These are phyloP conservation scores for Pisolithus tinctorius DNA, from an alignment of 768 basidiomycete genomes.

Conservation along the genomic window DNA sequence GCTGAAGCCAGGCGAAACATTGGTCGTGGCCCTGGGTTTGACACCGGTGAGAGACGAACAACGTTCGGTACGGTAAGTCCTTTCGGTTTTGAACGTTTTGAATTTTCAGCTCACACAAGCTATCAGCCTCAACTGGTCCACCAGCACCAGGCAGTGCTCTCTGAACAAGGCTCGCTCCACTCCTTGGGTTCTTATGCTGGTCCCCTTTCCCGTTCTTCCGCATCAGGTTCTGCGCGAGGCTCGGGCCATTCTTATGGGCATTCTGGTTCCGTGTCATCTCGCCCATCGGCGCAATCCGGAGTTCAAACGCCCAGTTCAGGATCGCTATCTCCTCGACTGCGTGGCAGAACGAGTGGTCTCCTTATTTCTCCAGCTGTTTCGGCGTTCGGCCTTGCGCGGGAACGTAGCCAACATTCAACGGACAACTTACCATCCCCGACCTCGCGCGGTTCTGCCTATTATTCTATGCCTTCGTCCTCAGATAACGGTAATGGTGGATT, in stretches of 20 bases:
- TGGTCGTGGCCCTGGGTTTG: slow-evolving; percentile 9
- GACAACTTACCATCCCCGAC: slow-evolving; percentile 14
- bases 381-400: slow-evolving; percentile 35
- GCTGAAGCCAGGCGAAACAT: slow-evolving; percentile 25
- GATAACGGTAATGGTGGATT: slow-evolving; percentile 9
- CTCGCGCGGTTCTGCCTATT: not conserved
- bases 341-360: slow-evolving; percentile 28
- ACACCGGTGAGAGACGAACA: slow-evolving; percentile 34
- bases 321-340: slow-evolving; percentile 44
- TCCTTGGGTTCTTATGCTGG: slow-evolving; percentile 54
- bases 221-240: slow-evolving; percentile 46
- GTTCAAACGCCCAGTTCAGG: slow-evolving; percentile 29
- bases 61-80: slow-evolving; percentile 60
- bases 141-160: slow-evolving; percentile 34
- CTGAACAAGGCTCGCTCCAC: slow-evolving; percentile 60
- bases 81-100: not conserved
- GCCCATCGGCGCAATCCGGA: slow-evolving; percentile 41
- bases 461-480: not conserved
- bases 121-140: slow-evolving; percentile 40
- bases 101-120: too few species aligned
- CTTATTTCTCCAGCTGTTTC: slow-evolving; percentile 44
- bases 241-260: slow-evolving; percentile 36
- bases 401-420: slow-evolving; percentile 13
- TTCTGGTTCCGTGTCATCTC: slow-evolving; percentile 49
- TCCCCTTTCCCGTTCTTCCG: slow-evolving; percentile 38